phyloP scores from a whole-genome alignment of 768 basidiomycete genomes.

The Hericium alpestre region DNA sequence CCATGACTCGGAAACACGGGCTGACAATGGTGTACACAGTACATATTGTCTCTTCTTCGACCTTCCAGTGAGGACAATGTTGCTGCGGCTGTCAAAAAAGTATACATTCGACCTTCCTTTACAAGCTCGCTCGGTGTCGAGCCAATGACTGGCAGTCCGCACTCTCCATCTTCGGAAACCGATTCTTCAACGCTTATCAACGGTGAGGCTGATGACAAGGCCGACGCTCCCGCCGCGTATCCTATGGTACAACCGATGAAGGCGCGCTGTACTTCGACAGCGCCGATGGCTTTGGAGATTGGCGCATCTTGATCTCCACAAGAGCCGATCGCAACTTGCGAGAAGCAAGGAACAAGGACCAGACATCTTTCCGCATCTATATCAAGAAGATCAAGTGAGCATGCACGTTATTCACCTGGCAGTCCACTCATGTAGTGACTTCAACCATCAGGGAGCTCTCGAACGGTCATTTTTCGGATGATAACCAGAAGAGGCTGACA shows the following conservation, averaged over 20 bases:
- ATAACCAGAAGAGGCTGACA: slow-evolving; percentile 6
- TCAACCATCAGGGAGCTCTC: slow-evolving; percentile 6
- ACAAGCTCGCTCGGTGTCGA: too few relatives aligned
- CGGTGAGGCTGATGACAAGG: too few relatives aligned
- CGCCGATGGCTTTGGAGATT: neutral
- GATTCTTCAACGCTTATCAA: too few relatives aligned
- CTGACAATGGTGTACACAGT: too few relatives aligned
- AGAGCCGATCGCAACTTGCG: neutral
- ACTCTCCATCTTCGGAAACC: too few relatives aligned
- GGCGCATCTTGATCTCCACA: neutral
- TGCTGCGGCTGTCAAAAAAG: too few relatives aligned
- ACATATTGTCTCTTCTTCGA: too few relatives aligned
- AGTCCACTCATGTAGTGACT: neutral
- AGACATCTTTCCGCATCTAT: neutral
- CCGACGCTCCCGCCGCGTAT: too few relatives aligned
- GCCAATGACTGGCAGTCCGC: too few relatives aligned
- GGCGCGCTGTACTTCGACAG: neutral
- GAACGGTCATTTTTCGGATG: slow-evolving; percentile 5
- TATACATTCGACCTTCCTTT: too few relatives aligned
- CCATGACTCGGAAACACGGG: neutral
- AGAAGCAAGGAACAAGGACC: neutral
- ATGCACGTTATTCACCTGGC: neutral
- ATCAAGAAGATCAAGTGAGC: slow-evolving; percentile 5
- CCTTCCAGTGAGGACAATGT: too few relatives aligned
- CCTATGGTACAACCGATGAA: neutral